Conservation (phyloP, 371 early-diverging fungal genomes). For the Synchytrium microbalum region DNA sequence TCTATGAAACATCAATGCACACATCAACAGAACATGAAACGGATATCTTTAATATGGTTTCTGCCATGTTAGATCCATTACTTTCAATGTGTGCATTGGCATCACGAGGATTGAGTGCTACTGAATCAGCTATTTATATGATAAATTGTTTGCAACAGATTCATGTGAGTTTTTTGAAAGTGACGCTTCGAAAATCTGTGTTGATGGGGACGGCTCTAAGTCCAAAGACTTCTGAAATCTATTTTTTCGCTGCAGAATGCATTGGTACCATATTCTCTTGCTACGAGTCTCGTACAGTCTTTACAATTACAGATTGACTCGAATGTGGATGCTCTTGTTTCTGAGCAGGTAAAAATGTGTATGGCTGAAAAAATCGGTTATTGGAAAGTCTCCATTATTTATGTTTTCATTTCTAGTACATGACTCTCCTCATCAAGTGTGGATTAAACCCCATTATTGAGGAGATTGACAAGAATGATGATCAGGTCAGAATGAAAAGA, state of each 20-base stretch:
- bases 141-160: slow-evolving; percentile 66
- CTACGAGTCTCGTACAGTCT: slow-evolving; percentile 31
- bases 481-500: slow-evolving; percentile 19
- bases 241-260: slow-evolving; percentile 28
- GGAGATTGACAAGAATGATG: slow-evolving; percentile 25
- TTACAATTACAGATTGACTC: slow-evolving; percentile 45
- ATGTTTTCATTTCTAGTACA: slow-evolving; percentile 22
- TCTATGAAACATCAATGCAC: slow-evolving; percentile 65
- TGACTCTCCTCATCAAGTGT: slow-evolving; percentile 36
- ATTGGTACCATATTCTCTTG: slow-evolving; percentile 41
- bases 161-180: slow-evolving; percentile 36
- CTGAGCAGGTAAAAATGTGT: slow-evolving; percentile 31
- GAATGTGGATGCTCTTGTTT: slow-evolving; percentile 34
- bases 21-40: slow-evolving; percentile 39
- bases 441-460: slow-evolving; percentile 33
- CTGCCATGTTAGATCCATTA: slow-evolving; percentile 65
- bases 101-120: slow-evolving; percentile 37
- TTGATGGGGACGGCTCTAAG: neutral
- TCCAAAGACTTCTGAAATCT: slow-evolving; percentile 7
- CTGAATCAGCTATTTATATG: slow-evolving; percentile 61
- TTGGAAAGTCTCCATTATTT: neutral
- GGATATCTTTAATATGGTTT: slow-evolving; percentile 51
- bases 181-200: neutral
- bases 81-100: slow-evolving; percentile 62
- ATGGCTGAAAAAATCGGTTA: neutral